Evolutionary conservation across 169 alveolate species (phyloP).

Genomic region (Cryptosporidium sp.): DNA sequence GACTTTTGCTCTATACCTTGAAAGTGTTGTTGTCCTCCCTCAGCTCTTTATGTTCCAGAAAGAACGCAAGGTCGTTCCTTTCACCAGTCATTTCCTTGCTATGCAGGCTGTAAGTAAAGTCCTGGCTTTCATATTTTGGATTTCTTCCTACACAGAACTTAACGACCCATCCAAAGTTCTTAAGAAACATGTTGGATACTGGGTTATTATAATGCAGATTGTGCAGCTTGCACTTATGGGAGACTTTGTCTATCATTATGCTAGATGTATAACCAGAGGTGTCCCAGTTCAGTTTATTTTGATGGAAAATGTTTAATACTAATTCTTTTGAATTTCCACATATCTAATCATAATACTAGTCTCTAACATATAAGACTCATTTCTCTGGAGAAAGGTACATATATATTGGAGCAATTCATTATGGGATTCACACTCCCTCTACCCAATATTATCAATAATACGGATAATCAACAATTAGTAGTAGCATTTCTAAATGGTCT

Average conservation of each 20-base stretch:
- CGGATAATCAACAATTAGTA: background rate
- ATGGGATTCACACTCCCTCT: background rate
- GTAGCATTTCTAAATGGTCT: background rate
- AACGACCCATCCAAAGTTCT: slow-evolving; percentile 83
- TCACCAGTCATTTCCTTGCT: slow-evolving; percentile 93
- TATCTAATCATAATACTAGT: background rate
- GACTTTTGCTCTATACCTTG: slow-evolving; percentile 94
- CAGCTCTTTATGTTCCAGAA: slow-evolving; percentile 92
- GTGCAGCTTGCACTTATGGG: slow-evolving; percentile 90
- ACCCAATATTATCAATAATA: background rate
- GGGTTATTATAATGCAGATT: slow-evolving; percentile 89
- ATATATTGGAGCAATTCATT: slow-evolving; percentile 9
- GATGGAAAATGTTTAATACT: slow-evolving; percentile 84
- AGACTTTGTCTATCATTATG: slow-evolving; percentile 89
- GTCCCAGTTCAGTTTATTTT: slow-evolving; percentile 86
- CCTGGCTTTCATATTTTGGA: slow-evolving; percentile 91
- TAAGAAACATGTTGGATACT: slow-evolving; percentile 89
- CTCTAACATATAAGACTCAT: background rate
- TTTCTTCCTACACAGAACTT: slow-evolving; percentile 89
- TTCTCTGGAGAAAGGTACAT: background rate
- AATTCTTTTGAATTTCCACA: background rate
- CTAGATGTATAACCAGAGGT: slow-evolving; percentile 88
- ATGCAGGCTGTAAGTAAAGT: slow-evolving; percentile 91
- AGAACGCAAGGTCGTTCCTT: slow-evolving; percentile 90
- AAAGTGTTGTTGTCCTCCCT: slow-evolving; percentile 92